A percentile compares a stretch with the other conserved stretches of the same genome.
phyloP scores from a whole-genome alignment of 2,329 filamentous ascomycete species.

The Aspergillus fructus region DNA sequence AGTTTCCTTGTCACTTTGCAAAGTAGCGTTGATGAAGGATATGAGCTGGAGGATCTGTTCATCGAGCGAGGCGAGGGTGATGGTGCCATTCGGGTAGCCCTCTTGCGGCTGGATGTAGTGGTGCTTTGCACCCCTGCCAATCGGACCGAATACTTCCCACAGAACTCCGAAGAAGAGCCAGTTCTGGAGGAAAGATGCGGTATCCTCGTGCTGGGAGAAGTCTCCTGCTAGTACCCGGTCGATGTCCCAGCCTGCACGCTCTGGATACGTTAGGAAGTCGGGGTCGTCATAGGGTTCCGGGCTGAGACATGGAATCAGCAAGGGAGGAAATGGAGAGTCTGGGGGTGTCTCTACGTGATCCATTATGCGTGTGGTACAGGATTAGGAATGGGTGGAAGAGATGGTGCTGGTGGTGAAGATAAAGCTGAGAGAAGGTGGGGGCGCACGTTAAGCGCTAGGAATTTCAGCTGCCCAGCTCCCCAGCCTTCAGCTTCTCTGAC shows the following conservation, averaged over 20 bases:
- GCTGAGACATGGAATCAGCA: constrained; percentile 3
- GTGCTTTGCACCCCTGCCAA: not conserved
- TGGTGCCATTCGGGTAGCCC: not conserved
- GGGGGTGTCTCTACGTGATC: not conserved
- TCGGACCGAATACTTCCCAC: constrained; percentile 5
- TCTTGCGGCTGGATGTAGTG: not conserved
- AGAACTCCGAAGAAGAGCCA: constrained; percentile 11
- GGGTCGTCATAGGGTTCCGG: not conserved
- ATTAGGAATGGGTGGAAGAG: not conserved
- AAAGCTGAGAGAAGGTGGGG: not conserved
- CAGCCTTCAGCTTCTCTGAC: not conserved
- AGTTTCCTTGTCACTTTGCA: not conserved
- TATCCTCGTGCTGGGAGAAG: not conserved
- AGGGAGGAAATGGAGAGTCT: not conserved
- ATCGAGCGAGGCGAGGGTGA: not conserved
- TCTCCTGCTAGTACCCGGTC: not conserved
- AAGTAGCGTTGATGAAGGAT: not conserved
- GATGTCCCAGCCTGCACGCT: constrained; percentile 3
- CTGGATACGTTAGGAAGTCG: constrained; percentile 3
- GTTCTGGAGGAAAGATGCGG: constrained; percentile 4
- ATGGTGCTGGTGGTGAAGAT: not conserved
- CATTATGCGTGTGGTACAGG: not conserved
- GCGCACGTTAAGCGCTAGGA: not conserved
- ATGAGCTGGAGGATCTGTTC: constrained; percentile 3
- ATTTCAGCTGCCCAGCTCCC: not conserved